A percentile compares a stretch with the other conserved stretches of the same genome.
phyloP scores from a whole-genome alignment of 352 stramenopile genomes.

The Albugo laibachii region DNA sequence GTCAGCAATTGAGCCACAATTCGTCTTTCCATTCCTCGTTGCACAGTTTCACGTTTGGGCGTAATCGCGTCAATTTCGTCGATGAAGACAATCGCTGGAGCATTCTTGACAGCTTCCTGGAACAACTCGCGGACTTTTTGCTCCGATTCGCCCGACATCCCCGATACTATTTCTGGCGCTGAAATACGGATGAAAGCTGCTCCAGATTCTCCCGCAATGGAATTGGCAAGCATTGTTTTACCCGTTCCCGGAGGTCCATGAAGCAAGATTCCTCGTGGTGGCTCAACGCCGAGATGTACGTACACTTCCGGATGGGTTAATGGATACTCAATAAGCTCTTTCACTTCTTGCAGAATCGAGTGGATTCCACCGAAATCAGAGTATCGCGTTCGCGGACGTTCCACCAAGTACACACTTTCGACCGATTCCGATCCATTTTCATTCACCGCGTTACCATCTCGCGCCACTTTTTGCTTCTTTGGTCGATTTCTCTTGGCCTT shows the following conservation, averaged over 20 bases:
- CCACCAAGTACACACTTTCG: slow-evolving; percentile 41
- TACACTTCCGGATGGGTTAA: slow-evolving; percentile 88
- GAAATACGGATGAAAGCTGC: slow-evolving; percentile 77
- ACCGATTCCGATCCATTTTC: slow-evolving; percentile 5
- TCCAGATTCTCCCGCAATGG: slow-evolving; percentile 84
- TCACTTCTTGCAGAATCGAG: slow-evolving; percentile 69
- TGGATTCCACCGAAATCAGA: slow-evolving; percentile 81
- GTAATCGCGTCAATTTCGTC: slow-evolving; percentile 96
- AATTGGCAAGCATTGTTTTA: slow-evolving; percentile 87
- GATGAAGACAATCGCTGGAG: slow-evolving; percentile 96
- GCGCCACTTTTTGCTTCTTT: slow-evolving; percentile 4
- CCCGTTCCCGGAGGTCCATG: slow-evolving; percentile 86
- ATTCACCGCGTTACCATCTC: neutral
- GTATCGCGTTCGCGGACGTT: slow-evolving; percentile 59
- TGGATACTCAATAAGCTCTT: slow-evolving; percentile 91
- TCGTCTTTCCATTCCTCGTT: slow-evolving; percentile 91
- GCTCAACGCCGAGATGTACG: slow-evolving; percentile 81
- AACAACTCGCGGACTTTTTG: slow-evolving; percentile 85
- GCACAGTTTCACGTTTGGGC: slow-evolving; percentile 83
- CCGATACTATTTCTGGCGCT: slow-evolving; percentile 86
- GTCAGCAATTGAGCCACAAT: slow-evolving; percentile 94
- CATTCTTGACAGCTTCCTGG: slow-evolving; percentile 87
- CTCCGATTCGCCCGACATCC: slow-evolving; percentile 83
- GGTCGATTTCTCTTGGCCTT: slow-evolving; percentile 6
- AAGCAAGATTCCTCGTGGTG: slow-evolving; percentile 80